Conservation (phyloP, 208 protist genomes). For the Acanthamoeba healyi region DNA sequence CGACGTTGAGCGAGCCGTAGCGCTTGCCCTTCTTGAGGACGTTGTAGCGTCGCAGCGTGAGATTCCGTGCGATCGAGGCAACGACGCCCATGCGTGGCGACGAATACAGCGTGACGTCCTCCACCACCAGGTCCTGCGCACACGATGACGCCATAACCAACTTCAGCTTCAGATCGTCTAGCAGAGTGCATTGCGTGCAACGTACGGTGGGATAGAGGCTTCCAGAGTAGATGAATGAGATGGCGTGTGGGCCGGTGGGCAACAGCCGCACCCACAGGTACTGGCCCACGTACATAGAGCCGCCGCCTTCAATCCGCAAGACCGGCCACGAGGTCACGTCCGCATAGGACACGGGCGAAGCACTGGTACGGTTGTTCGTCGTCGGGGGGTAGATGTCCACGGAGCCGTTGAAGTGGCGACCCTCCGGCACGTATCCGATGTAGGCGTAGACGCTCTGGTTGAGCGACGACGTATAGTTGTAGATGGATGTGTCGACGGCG, state of each 20-base stretch:
- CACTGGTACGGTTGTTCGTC: neutral
- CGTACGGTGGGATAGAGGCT: neutral
- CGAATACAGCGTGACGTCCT: neutral
- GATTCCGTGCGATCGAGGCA: neutral
- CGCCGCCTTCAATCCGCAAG: neutral
- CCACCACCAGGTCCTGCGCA: neutral
- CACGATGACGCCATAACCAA: too few species aligned
- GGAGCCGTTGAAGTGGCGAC: neutral
- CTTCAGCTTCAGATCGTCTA: too few species aligned
- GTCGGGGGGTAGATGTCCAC: neutral
- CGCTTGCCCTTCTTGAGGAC: conserved; percentile 5
- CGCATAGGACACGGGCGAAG: neutral
- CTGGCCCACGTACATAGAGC: neutral
- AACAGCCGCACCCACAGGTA: conserved; percentile 30
- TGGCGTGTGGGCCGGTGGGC: neutral
- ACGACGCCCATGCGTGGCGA: conserved; percentile 24
- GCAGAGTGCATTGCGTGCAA: too few species aligned
- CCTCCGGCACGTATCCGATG: neutral
- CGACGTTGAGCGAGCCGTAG: conserved; percentile 6
- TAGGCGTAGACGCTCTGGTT: conserved; percentile 40
- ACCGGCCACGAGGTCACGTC: neutral
- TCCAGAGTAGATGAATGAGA: neutral
- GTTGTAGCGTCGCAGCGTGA: conserved; percentile 3
- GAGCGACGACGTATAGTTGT: conserved; percentile 1
- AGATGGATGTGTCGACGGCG: conserved; percentile 18